Percentiles rank a stretch among this genome's conserved stretches.
Evolutionary conservation across 2,329 filamentous ascomycete genomes (phyloP).

Genomic region (Fusarium vanettenii): DNA sequence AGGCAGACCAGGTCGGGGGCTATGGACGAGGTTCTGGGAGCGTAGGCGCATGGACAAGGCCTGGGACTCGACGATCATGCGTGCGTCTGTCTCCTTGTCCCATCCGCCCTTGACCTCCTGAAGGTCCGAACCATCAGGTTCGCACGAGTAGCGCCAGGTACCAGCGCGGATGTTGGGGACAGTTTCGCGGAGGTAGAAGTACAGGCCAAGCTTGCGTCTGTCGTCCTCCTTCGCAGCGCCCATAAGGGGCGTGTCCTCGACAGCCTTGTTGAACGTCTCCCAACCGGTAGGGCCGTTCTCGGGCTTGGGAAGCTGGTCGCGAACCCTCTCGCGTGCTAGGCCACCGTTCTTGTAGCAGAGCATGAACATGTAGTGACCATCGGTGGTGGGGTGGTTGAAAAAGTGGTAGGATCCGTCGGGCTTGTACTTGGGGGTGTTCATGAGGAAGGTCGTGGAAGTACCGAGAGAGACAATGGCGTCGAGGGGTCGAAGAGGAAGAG

Average conservation of each 20-base stretch:
- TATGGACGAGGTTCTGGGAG: constrained; percentile 78
- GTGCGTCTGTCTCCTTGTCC: constrained; percentile 76
- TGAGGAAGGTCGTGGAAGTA: constrained; percentile 96
- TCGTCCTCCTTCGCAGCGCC: constrained; percentile 65
- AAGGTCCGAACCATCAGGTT: constrained; percentile 66
- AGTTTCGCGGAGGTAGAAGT: constrained; percentile 94
- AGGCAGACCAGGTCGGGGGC: constrained; percentile 68
- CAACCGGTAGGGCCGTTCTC: constrained; percentile 67
- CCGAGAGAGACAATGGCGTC: constrained; percentile 96
- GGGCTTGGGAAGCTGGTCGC: constrained; percentile 77
- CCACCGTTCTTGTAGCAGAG: constrained; percentile 99
- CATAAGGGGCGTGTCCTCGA: constrained; percentile 76
- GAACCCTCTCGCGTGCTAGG: constrained; percentile 88
- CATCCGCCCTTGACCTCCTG: constrained; percentile 51
- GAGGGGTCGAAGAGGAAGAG: constrained; percentile 84
- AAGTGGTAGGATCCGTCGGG: constrained; percentile 95
- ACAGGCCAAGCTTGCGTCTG: constrained; percentile 87
- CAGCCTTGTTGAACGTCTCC: constrained; percentile 82
- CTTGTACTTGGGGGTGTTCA: constrained; percentile 93
- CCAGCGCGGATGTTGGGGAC: constrained; percentile 90
- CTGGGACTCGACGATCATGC: constrained; percentile 94
- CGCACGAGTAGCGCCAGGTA: constrained; percentile 83
- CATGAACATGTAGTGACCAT: constrained; percentile 99
- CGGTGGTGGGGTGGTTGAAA: constrained; percentile 95
- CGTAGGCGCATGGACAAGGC: constrained; percentile 90